Conservation (phyloP, 768 basidiomycete species). For the Rhizopogon sp. region DNA sequence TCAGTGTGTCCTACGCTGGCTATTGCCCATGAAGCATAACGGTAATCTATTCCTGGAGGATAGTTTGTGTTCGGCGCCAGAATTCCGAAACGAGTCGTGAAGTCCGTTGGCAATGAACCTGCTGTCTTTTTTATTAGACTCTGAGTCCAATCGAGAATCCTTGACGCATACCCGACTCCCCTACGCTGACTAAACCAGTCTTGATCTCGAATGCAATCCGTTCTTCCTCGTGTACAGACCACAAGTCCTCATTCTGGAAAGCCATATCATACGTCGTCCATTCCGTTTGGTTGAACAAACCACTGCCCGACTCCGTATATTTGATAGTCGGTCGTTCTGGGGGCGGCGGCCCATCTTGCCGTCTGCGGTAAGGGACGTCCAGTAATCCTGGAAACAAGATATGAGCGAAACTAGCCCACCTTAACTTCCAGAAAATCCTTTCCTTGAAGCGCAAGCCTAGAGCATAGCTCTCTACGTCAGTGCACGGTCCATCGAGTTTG, state of each 20-base stretch:
- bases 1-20: background rate
- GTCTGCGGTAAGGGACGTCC: too few species aligned
- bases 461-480: too few species aligned
- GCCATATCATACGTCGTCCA: background rate
- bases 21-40: background rate
- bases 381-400: too few species aligned
- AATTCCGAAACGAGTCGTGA: conserved; percentile 6
- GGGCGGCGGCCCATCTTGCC: too few species aligned
- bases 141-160: conserved; percentile 1
- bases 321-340: too few species aligned
- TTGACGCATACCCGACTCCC: background rate
- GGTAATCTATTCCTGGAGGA: conserved; percentile 10
- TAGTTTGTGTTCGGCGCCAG: conserved; percentile 19
- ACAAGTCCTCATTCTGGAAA: conserved; percentile 5
- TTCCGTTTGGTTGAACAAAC: background rate
- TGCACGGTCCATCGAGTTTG: too few species aligned
- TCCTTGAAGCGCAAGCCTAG: too few species aligned
- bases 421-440: too few species aligned
- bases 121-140: background rate
- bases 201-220: conserved; percentile 10
- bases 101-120: background rate
- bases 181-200: background rate
- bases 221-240: conserved; percentile 15
- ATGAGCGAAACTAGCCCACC: too few species aligned
- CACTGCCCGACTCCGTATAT: too few species aligned